Conservation (phyloP, 139 green algal species). For the Dunaliella primolecta region DNA sequence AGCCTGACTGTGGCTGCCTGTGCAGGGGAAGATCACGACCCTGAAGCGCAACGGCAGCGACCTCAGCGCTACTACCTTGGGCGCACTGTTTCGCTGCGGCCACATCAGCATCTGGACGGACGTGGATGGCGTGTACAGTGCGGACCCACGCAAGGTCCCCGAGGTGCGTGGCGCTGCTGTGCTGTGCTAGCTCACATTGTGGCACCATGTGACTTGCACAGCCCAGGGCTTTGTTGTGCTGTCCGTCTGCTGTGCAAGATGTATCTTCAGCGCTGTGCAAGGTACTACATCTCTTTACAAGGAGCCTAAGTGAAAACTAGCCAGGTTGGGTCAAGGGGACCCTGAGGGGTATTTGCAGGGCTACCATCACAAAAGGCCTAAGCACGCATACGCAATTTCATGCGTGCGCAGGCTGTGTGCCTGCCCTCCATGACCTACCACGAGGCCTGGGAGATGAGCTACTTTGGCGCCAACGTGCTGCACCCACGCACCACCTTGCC, state of each 20-base stretch:
- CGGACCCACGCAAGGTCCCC: constrained; percentile 89
- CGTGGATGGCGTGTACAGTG: constrained; percentile 93
- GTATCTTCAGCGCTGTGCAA: too few relatives aligned
- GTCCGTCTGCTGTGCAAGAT: not conserved
- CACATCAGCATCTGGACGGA: constrained; percentile 98
- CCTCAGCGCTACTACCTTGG: constrained; percentile 93
- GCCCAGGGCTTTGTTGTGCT: not conserved
- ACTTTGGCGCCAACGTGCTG: constrained; percentile 98
- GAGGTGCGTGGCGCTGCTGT: not conserved
- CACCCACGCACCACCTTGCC: constrained; percentile 95
- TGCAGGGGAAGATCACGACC: constrained; percentile 42
- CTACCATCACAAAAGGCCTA: too few relatives aligned
- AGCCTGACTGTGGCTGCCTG: too few relatives aligned
- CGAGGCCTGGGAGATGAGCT: constrained; percentile 96
- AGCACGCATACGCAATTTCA: not conserved
- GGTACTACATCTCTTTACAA: too few relatives aligned
- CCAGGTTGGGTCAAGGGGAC: too few relatives aligned
- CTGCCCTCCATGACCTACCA: constrained; percentile 82
- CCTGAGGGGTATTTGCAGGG: too few relatives aligned
- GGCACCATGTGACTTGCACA: too few relatives aligned
- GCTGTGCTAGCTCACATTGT: too few relatives aligned
- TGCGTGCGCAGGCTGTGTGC: constrained; percentile 66
- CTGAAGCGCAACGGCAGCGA: constrained; percentile 84
- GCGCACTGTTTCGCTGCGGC: constrained; percentile 67
- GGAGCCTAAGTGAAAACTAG: too few relatives aligned